Conservation (phyloP, 495 filamentous ascomycete genomes). For the Neurospora tetrasperma region DNA sequence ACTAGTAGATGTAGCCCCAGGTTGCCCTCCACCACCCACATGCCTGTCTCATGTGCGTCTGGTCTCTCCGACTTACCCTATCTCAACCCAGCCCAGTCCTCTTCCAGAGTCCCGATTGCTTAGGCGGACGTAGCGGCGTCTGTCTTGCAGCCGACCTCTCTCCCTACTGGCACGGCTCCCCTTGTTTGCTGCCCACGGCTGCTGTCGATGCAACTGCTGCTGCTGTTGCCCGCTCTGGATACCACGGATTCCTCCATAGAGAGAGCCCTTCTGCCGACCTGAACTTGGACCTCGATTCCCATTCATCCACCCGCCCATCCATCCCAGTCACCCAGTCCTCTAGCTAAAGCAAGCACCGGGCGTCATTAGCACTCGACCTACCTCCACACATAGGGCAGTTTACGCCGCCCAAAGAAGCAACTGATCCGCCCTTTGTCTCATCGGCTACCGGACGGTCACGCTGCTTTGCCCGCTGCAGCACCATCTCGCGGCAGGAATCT, state of each 20-base stretch:
- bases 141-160: conserved; percentile 21
- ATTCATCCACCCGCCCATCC: background rate
- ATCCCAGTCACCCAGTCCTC: background rate
- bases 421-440: background rate
- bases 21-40: conserved; percentile 17
- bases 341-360: background rate
- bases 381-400: conserved; percentile 7
- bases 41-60: conserved; percentile 21
- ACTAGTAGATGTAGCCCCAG: conserved; percentile 22
- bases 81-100: conserved; percentile 8
- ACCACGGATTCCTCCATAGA: conserved; percentile 2
- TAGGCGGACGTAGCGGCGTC: conserved; percentile 17
- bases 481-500: background rate
- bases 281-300: conserved; percentile 4
- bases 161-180: conserved; percentile 19
- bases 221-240: conserved; percentile 12
- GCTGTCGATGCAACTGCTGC: conserved; percentile 7
- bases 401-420: conserved; percentile 1
- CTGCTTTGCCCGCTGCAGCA: background rate
- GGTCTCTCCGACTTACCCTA: conserved; percentile 11
- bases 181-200: conserved; percentile 21
- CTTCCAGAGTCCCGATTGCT: conserved; percentile 18
- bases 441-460: conserved; percentile 1
- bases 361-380: conserved; percentile 5
- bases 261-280: conserved; percentile 3